Percentiles rank a stretch among this genome's conserved stretches.
These are phyloP conservation scores for Globisporangium paddicum DNA, from an alignment of 352 stramenopile species.

Conservation along the genomic window DNA sequence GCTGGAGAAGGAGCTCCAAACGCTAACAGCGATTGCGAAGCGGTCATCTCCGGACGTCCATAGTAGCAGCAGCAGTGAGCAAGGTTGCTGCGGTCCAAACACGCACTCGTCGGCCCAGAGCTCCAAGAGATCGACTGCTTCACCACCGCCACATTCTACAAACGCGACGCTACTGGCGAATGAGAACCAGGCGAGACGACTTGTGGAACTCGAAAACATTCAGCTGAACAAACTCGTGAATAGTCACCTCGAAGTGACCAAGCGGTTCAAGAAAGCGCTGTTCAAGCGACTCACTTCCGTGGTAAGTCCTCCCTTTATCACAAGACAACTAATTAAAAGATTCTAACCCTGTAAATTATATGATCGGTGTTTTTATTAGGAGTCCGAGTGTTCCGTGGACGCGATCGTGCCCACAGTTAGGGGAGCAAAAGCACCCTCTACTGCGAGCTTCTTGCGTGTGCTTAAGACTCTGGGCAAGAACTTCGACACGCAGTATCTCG, in stretches of 20 bases:
- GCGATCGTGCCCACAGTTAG: background rate
- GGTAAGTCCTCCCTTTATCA: background rate
- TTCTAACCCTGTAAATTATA: too few relatives aligned
- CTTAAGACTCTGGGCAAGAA: background rate
- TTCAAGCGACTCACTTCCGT: background rate
- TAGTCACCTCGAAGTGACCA: background rate
- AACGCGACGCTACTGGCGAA: background rate
- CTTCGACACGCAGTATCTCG: slow-evolving; percentile 5
- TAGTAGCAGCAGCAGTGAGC: background rate
- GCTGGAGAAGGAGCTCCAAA: slow-evolving; percentile 3
- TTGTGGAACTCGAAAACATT: background rate
- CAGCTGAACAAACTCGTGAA: background rate
- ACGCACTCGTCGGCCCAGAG: background rate
- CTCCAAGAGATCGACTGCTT: background rate
- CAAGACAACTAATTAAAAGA: too few relatives aligned
- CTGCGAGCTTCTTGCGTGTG: background rate
- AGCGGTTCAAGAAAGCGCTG: background rate
- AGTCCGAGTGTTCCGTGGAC: background rate
- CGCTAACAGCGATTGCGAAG: background rate
- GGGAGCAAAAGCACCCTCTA: background rate
- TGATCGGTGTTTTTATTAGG: background rate
- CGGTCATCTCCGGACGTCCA: background rate
- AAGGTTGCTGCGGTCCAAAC: background rate
- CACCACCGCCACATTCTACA: background rate
- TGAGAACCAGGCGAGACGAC: background rate